phyloP scores from a whole-genome alignment of 352 stramenopile species.

The Globisporangium carolinianum region DNA sequence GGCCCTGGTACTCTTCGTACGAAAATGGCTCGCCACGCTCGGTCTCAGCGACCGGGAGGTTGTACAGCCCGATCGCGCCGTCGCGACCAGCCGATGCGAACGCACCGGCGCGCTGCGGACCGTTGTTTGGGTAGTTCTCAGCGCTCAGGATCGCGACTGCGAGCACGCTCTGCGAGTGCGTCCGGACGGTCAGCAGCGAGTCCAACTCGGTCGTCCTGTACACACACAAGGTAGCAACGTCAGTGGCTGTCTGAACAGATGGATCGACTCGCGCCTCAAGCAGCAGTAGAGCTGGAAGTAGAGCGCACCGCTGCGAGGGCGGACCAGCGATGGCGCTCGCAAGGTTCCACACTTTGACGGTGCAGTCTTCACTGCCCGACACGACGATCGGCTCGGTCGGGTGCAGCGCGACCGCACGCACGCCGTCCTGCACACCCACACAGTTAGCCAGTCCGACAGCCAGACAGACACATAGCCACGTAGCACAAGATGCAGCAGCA shows the following conservation, averaged over 20 bases:
- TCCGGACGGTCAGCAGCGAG: constrained; percentile 64
- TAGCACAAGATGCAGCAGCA: neutral
- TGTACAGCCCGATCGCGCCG: constrained; percentile 59
- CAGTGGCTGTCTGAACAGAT: neutral
- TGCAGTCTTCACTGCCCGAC: constrained; percentile 81
- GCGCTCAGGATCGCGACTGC: constrained; percentile 63
- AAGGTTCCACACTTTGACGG: constrained; percentile 81
- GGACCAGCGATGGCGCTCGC: constrained; percentile 48
- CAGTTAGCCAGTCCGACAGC: no score
- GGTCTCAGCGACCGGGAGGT: constrained; percentile 43
- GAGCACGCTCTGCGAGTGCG: constrained; percentile 71
- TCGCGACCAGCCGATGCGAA: constrained; percentile 77
- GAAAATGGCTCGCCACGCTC: constrained; percentile 67
- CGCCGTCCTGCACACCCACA: constrained; percentile 42
- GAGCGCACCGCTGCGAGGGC: constrained; percentile 44
- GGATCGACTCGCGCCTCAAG: neutral
- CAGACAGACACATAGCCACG: neutral
- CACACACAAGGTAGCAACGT: neutral
- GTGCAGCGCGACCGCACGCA: constrained; percentile 72
- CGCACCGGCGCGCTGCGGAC: constrained; percentile 36
- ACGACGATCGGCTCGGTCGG: constrained; percentile 77
- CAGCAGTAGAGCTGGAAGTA: no score
- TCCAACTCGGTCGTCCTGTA: constrained; percentile 64
- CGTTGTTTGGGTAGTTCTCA: constrained; percentile 63
- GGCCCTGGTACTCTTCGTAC: constrained; percentile 64